A percentile compares a stretch with the other conserved stretches of the same genome.
These are phyloP conservation scores for Cutaneotrichosporon cyanovorans DNA, from an alignment of 1,284 basidiomycete species.

Conservation along the genomic window DNA sequence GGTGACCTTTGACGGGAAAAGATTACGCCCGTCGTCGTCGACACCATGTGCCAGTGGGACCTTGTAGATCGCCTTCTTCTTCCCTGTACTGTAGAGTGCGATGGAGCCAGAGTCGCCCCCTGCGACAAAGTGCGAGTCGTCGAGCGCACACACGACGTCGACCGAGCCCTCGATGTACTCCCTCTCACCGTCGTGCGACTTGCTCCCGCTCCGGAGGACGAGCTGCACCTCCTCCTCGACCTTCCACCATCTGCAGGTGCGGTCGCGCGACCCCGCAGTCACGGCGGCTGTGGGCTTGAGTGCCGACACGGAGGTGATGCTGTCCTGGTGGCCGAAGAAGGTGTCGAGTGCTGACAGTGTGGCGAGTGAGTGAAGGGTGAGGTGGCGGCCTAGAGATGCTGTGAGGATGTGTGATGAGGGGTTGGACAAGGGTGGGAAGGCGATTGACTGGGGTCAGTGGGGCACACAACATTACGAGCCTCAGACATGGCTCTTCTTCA, in stretches of 20 bases:
- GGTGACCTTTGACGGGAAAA: conserved; percentile 57
- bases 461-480: no score
- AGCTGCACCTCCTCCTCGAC: conserved; percentile 92
- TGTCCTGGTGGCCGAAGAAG: conserved; percentile 94
- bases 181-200: conserved; percentile 45
- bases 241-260: conserved; percentile 92
- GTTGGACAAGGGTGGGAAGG: conserved; percentile 61
- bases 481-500: not conserved
- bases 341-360: conserved; percentile 92
- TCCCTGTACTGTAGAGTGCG: conserved; percentile 82
- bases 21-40: conserved; percentile 18
- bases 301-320: conserved; percentile 67
- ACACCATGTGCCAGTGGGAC: conserved; percentile 74
- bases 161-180: conserved; percentile 73
- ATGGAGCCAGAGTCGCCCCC: conserved; percentile 94
- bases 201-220: conserved; percentile 87
- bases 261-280: conserved; percentile 81
- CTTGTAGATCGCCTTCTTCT: conserved; percentile 92
- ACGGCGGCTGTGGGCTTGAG: conserved; percentile 78
- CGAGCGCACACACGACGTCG: conserved; percentile 88
- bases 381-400: conserved; percentile 80
- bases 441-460: conserved; percentile 54
- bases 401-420: conserved; percentile 78
- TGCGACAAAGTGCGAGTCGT: conserved; percentile 83
- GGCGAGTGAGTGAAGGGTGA: conserved; percentile 82